Evolutionary conservation across 1,284 basidiomycete genomes (phyloP), one percentile per base, ranked within the genome.

Genomic region (Cerrena zonata): DNA sequence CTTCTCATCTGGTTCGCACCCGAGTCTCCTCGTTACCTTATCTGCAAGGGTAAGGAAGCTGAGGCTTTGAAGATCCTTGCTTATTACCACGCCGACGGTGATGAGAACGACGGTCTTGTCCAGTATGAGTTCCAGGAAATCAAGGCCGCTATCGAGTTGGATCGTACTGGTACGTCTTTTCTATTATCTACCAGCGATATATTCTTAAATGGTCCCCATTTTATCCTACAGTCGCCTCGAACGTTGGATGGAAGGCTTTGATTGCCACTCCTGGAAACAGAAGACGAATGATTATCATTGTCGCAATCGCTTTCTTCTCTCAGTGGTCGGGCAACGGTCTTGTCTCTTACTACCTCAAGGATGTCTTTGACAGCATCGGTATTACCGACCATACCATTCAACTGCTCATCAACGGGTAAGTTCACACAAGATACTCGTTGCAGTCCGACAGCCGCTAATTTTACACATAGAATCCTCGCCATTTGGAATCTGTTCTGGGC

Each of bases 291-390:
- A 68, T 75, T 41, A 84, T 87, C 62, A 83, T 88, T 64, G 61
- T 84, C 56, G 81, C 81, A 30, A 68, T 85, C 47, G 80, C 81
- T 40, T 83, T 82, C 73, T 84, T 85, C 72, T 83, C 82, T 2
- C 80, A 83, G 56, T 87, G 82, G 85, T 85, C 80, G 4, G 84
- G 82, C 19, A 86, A 86, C 56, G 85, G 84, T 62, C 77, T 88
- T 51, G 79, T 84, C 41, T 86, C 84, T 2, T 87, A 84, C 72
- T 87, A 88, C 68, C 75, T 89, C 54, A 81, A 73, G 68, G 73
- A 77, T 58, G 81, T 89, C 44, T 80, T 90, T 61, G 69, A 78
- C 54, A 71, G 75, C 53, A 83, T 90, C 53, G 86, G 86, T 46
- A 84, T 90, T 63, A 82, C 78, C 13, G 69, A 77, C 57, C 63